Evolutionary conservation across 2,329 filamentous ascomycete species (phyloP).

Genomic region (Tolypocladium tundrense): DNA sequence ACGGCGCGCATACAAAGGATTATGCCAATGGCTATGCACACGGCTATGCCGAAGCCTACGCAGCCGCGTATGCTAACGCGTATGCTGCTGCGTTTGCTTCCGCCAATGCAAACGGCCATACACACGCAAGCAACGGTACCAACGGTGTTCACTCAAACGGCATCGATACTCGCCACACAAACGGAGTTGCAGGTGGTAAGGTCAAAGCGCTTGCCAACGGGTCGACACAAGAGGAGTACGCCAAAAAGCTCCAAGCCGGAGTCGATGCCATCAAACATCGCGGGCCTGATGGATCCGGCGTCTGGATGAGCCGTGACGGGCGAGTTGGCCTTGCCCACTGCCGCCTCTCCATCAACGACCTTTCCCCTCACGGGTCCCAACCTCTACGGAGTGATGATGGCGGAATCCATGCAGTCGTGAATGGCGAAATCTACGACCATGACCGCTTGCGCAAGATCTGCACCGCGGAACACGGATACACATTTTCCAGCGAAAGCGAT

Average conservation of each 20-base stretch:
- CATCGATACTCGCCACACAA: background rate
- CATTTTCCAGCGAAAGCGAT: conserved; percentile 35
- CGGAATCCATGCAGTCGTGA: conserved; percentile 44
- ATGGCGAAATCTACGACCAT: conserved; percentile 49
- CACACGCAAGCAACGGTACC: background rate
- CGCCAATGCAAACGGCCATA: background rate
- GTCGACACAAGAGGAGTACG: background rate
- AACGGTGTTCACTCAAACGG: background rate
- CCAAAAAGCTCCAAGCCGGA: conserved; percentile 8
- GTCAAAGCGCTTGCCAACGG: background rate
- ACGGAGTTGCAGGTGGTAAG: background rate
- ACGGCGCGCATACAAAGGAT: background rate
- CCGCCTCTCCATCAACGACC: conserved; percentile 43
- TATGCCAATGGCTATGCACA: background rate
- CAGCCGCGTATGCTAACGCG: background rate
- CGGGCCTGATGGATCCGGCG: conserved; percentile 17
- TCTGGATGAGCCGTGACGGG: conserved; percentile 15
- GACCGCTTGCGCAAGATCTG: conserved; percentile 30
- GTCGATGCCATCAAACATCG: conserved; percentile 18
- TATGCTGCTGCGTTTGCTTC: background rate
- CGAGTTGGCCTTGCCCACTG: conserved; percentile 31
- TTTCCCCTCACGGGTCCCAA: conserved; percentile 34
- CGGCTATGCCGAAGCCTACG: background rate
- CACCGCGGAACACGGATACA: conserved; percentile 23
- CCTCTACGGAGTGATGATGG: conserved; percentile 29